Conservation (phyloP, 2,329 filamentous ascomycete species). For the Pseudogymnoascus sp. region DNA sequence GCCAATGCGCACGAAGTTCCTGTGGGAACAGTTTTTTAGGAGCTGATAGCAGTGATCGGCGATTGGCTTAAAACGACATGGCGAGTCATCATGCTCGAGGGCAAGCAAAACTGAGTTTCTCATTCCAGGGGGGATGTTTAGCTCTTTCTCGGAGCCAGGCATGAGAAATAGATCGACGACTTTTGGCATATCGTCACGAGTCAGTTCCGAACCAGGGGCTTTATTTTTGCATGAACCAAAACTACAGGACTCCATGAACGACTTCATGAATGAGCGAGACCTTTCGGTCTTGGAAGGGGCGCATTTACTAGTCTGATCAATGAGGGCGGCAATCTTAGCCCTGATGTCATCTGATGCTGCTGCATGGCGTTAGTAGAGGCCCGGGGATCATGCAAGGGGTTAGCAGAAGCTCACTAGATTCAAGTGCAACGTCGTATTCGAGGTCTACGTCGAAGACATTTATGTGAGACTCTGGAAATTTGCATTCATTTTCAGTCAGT, state of each 20-base stretch:
- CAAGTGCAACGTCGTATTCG: neutral
- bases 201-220: neutral
- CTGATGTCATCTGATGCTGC: neutral
- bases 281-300: neutral
- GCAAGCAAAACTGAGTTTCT: constrained; percentile 33
- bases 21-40: constrained; percentile 41
- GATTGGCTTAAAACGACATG: constrained; percentile 33
- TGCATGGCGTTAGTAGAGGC: neutral
- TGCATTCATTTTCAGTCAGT: neutral
- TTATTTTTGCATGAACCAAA: neutral
- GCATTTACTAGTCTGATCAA: neutral
- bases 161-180: constrained; percentile 36
- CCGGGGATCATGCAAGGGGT: neutral
- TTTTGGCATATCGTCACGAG: constrained; percentile 31
- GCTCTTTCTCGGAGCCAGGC: constrained; percentile 37
- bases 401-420: neutral
- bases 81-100: constrained; percentile 32
- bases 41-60: constrained; percentile 41
- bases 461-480: neutral
- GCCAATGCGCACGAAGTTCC: constrained; percentile 46
- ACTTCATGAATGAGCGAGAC: neutral
- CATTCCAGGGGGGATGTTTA: constrained; percentile 39
- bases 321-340: neutral
- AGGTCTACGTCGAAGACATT: neutral
- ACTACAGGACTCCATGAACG: neutral